These are phyloP conservation scores for Hypoxylon lienhwacheense DNA, from an alignment of 495 filamentous ascomycete species.

Conservation along the genomic window DNA sequence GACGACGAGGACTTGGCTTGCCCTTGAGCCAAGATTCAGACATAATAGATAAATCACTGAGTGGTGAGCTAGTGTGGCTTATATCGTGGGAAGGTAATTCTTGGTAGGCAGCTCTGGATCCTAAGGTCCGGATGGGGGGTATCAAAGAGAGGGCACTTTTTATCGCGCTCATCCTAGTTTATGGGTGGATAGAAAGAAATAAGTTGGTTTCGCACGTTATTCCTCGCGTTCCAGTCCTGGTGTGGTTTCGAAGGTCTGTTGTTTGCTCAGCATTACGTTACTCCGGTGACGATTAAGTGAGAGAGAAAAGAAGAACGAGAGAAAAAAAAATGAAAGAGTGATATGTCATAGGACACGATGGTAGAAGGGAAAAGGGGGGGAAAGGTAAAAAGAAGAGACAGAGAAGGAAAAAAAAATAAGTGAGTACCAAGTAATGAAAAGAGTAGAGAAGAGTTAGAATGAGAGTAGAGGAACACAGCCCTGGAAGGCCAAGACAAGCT, in stretches of 20 bases:
- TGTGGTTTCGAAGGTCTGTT: slow-evolving; percentile 9
- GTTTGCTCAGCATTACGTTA: slow-evolving; percentile 21
- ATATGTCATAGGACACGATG: slow-evolving; percentile 1
- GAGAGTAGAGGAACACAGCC: slow-evolving; percentile 13
- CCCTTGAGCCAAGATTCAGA: slow-evolving; percentile 28
- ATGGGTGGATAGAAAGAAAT: slow-evolving; percentile 3
- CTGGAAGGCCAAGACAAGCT: slow-evolving; percentile 24
- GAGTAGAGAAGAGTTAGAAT: not conserved
- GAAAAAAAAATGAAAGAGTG: not conserved
- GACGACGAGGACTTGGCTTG: slow-evolving; percentile 10
- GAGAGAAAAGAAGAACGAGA: not conserved
- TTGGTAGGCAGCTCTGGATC: slow-evolving; percentile 24
- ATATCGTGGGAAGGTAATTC: slow-evolving; percentile 32
- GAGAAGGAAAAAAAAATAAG: slow-evolving; percentile 21
- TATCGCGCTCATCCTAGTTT: slow-evolving; percentile 25
- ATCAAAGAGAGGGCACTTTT: slow-evolving; percentile 26
- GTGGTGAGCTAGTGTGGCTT: slow-evolving; percentile 23
- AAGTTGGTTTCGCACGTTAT: slow-evolving; percentile 15
- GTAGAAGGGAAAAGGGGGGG: not conserved
- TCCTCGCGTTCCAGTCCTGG: slow-evolving; percentile 11
- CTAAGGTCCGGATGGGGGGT: slow-evolving; percentile 21
- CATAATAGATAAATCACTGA: slow-evolving; percentile 28
- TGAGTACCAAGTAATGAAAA: slow-evolving; percentile 1
- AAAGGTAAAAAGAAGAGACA: slow-evolving; percentile 11
- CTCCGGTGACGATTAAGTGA: not conserved